Base-by-base conservation (phyloP, 371 early-diverging fungal genomes). In the Choanephora cucurbitarum region DNA sequence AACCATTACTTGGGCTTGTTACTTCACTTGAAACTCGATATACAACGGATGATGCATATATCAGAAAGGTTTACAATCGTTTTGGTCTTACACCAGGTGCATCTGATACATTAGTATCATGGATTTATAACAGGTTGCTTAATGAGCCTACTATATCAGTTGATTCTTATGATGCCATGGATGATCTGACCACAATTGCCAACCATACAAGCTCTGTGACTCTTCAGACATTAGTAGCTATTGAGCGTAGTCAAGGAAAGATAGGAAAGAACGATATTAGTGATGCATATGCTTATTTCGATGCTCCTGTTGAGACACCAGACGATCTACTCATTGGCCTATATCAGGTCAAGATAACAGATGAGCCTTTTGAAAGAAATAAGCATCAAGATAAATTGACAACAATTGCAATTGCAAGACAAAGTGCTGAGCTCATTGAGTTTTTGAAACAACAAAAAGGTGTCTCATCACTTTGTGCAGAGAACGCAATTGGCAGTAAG, bases 231-330 rank as follows among this genome's bases (percentile, higher is more conserved):
- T 70, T 79, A 42, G 66, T 83, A 21, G 79, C 73, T 5, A 66
- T 67, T 37, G 78, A 80, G 51, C 72, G 69, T 1, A 78, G 79
- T 3, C 63, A 72, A 28, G 84, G 84, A 1, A 62, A 75, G 8
- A 64, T 79, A 21, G 71, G 72, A 3, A 59, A 62, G 3, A 60
- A 64, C 5, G 83, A 83, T 31, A 60, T 85, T 24, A 66, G 65
- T 6, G 69, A 71, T 17, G 87, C 87, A 1, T 85, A 83, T 53
- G 56, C 58, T 15, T 69, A 77, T 50, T 86, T 83, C 64, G 81
- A 74, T 7, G 59, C 80, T 6, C 49, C 66, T 2, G 62, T 66
- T 34, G 52, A 65, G 24, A 44, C 57, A 8, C 51, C 67, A 44
- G 62, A 69, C 61, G 66, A 67, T 64, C 14, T 62, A 39, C 33